Percentiles rank a stretch among this genome's conserved stretches.
Conservation (phyloP, 2,329 filamentous ascomycete species). For the Teratosphaeria nubilosa region DNA sequence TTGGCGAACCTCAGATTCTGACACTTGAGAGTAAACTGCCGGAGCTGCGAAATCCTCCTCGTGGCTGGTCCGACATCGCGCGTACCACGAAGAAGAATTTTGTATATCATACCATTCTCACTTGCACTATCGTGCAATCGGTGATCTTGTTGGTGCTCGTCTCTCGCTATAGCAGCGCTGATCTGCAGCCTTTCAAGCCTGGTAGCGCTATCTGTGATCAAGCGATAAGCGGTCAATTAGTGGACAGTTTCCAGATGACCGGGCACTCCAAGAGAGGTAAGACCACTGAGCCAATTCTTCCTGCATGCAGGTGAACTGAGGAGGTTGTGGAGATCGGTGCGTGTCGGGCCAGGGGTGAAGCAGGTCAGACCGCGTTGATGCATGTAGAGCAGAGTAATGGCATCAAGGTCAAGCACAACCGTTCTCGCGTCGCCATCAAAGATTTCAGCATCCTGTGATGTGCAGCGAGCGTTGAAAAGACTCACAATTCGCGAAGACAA, state of each 20-base stretch:
- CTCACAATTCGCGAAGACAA: not conserved
- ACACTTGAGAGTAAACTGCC: too few relatives aligned
- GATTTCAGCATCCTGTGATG: not conserved
- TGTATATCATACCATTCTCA: too few relatives aligned
- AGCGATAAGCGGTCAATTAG: not conserved
- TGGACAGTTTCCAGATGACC: not conserved
- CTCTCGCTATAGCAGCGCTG: not conserved
- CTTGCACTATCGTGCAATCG: too few relatives aligned
- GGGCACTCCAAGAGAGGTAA: not conserved
- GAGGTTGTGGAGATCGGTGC: not conserved
- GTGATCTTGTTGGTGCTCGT: too few relatives aligned
- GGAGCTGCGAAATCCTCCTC: too few relatives aligned
- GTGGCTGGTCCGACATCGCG: too few relatives aligned
- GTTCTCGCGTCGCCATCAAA: not conserved
- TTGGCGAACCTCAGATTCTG: too few relatives aligned
- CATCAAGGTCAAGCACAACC: not conserved
- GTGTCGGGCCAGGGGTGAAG: not conserved
- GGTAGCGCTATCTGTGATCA: not conserved
- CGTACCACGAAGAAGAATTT: too few relatives aligned
- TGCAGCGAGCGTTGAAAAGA: not conserved
- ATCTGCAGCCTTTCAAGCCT: slow-evolving; percentile 41
- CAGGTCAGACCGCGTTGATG: not conserved
- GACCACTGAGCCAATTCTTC: not conserved
- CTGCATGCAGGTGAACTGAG: not conserved
- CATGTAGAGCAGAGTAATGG: not conserved